Conservation (phyloP, 2,329 filamentous ascomycete genomes). For the Fusarium oligoseptatum region DNA sequence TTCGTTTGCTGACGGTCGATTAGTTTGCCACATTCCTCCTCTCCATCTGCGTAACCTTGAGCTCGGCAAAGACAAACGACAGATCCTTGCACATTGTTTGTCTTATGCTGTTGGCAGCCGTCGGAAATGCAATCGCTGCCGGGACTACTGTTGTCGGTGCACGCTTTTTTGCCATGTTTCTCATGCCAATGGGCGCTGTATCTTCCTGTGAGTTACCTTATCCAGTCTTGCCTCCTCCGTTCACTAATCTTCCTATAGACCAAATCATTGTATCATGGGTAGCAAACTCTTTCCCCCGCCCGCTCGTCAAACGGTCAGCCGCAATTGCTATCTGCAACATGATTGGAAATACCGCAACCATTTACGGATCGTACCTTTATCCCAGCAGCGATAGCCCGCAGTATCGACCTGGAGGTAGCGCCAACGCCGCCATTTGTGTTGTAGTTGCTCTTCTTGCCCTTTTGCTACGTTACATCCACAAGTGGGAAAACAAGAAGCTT, state of each 20-base stretch:
- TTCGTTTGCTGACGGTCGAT: not conserved
- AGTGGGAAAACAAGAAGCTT: slow-evolving; percentile 71
- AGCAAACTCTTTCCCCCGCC: slow-evolving; percentile 78
- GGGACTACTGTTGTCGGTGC: slow-evolving; percentile 63
- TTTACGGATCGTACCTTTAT: slow-evolving; percentile 64
- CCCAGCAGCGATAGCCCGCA: slow-evolving; percentile 56
- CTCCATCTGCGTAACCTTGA: slow-evolving; percentile 67
- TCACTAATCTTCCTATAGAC: slow-evolving; percentile 43
- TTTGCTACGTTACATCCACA: slow-evolving; percentile 65
- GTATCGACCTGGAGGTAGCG: slow-evolving; percentile 67
- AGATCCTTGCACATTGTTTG: slow-evolving; percentile 68
- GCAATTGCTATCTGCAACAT: slow-evolving; percentile 76
- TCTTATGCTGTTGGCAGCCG: slow-evolving; percentile 64
- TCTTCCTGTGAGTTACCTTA: slow-evolving; percentile 53
- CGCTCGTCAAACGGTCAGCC: slow-evolving; percentile 74
- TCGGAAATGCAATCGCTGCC: slow-evolving; percentile 69
- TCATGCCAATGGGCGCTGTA: slow-evolving; percentile 69
- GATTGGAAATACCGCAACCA: slow-evolving; percentile 70
- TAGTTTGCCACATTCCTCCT: slow-evolving; percentile 65
- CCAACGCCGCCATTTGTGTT: slow-evolving; percentile 73
- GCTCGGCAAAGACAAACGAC: slow-evolving; percentile 66
- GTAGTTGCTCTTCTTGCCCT: slow-evolving; percentile 69
- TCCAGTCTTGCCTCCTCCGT: fast-evolving
- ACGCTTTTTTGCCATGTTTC: slow-evolving; percentile 73
- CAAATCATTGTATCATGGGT: slow-evolving; percentile 76